Evolutionary conservation across 169 alveolate species (phyloP).

Genomic region (Plasmodium gonderi): DNA sequence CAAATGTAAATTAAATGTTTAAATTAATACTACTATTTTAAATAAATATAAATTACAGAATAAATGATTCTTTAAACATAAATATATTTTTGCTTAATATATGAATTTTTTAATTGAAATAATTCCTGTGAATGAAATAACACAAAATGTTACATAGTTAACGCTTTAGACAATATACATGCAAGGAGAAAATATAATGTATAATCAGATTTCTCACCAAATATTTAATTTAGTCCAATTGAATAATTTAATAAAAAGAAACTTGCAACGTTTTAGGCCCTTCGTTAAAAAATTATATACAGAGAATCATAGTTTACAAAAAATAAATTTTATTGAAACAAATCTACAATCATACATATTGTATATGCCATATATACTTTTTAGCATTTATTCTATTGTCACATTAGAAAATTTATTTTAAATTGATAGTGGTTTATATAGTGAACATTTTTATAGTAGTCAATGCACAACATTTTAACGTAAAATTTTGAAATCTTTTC

Average conservation of each 20-base stretch:
- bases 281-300: background rate
- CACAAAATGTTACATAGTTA: background rate
- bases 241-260: background rate
- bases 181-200: background rate
- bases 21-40: background rate
- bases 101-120: background rate
- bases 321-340: background rate
- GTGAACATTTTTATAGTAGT: background rate
- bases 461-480: background rate
- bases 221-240: background rate
- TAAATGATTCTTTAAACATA: background rate
- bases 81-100: background rate
- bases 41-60: background rate
- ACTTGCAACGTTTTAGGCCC: background rate
- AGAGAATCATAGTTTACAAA: background rate
- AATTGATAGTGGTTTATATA: background rate
- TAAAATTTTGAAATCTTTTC: background rate
- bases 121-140: background rate
- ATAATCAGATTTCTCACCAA: background rate
- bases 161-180: background rate
- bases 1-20: background rate
- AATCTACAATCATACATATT: background rate
- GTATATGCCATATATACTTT: background rate
- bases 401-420: background rate
- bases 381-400: background rate